Evolutionary conservation across 768 basidiomycete species (phyloP).

Genomic region (Tylopilus subfusipes): DNA sequence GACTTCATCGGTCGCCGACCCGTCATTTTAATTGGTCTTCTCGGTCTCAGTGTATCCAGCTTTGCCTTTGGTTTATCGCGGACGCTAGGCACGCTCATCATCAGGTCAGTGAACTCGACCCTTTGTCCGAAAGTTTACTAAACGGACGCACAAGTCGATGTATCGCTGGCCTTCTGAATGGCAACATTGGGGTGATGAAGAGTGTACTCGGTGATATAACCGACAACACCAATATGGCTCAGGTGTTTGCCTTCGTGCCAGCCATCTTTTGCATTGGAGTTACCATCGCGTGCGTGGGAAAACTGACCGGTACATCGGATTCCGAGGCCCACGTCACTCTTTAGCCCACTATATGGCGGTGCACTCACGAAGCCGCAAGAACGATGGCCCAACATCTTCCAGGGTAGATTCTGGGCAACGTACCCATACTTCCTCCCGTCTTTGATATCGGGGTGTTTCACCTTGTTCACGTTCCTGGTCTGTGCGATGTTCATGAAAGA

Average conservation of each 20-base stretch:
- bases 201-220: neutral
- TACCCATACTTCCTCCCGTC: neutral
- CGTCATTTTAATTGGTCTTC: slow-evolving; percentile 51
- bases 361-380: neutral
- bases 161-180: slow-evolving; percentile 36
- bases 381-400: neutral
- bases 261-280: neutral
- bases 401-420: neutral
- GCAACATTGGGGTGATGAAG: slow-evolving; percentile 41
- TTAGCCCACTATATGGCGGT: neutral
- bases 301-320: neutral
- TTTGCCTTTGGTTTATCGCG: slow-evolving; percentile 60
- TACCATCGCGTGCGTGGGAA: neutral
- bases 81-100: slow-evolving; percentile 51
- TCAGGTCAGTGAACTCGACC: slow-evolving; percentile 40
- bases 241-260: neutral
- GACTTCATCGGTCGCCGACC: slow-evolving; percentile 61
- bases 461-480: neutral
- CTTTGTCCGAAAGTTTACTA: neutral
- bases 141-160: slow-evolving; percentile 28
- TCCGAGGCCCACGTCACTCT: no score
- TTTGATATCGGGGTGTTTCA: neutral
- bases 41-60: slow-evolving; percentile 52
- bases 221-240: neutral
- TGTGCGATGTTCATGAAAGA: neutral